These are phyloP conservation scores for Phyllosticta citrichinensis DNA, from an alignment of 2,329 filamentous ascomycete genomes.

Conservation along the genomic window DNA sequence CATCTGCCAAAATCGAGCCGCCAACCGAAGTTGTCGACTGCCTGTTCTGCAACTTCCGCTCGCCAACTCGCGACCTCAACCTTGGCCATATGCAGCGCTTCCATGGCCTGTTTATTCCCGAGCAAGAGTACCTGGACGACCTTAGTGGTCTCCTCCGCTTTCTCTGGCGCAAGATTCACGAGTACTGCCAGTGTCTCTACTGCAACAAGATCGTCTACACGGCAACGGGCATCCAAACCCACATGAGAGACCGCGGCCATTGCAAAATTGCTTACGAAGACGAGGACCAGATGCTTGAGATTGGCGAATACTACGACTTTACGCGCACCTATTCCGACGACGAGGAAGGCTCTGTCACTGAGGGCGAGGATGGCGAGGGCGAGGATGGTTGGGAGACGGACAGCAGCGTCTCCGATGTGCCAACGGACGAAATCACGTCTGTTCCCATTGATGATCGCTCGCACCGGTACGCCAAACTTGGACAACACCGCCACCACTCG, in stretches of 20 bases:
- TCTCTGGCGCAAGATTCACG: conserved; percentile 68
- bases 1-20: conserved; percentile 17
- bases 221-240: conserved; percentile 74
- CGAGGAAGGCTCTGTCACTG: conserved; percentile 48
- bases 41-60: conserved; percentile 86
- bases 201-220: conserved; percentile 78
- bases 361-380: conserved; percentile 44
- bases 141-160: conserved; percentile 70
- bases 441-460: conserved; percentile 65
- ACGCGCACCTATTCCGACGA: conserved; percentile 86
- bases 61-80: conserved; percentile 65
- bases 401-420: conserved; percentile 72
- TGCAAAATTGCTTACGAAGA: conserved; percentile 91
- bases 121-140: conserved; percentile 73
- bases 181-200: conserved; percentile 75
- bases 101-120: conserved; percentile 94
- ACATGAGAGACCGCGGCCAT: conserved; percentile 95
- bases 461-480: conserved; percentile 62
- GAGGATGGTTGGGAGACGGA: conserved; percentile 93
- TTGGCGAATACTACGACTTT: conserved; percentile 97
- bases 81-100: conserved; percentile 81
- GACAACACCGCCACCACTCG: conserved; percentile 66
- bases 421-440: conserved; percentile 72
- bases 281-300: conserved; percentile 82
- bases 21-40: conserved; percentile 45